Evolutionary conservation across 106 monocot genomes (phyloP), one percentile per base, ranked within the genome.

Genomic region (Amphibolis antarctica): DNA sequence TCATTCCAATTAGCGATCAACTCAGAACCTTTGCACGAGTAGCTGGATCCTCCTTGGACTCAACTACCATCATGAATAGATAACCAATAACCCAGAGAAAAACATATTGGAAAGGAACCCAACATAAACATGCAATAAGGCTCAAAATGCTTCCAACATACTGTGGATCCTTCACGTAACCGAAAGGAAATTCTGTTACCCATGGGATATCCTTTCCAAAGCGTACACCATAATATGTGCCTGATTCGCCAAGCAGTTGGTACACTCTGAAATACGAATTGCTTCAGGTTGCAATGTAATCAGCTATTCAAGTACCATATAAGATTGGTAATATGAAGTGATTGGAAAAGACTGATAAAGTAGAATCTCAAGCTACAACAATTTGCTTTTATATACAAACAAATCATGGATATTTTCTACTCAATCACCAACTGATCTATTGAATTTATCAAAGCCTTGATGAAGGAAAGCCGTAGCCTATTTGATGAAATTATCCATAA

Each of bases 111-210:
- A 76, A 66, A 5, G 90, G 96, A 31, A 74, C 70, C 86, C 86
- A 87, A 27, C 78, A 84, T 22, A 85, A 64, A 21, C 80, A 76
- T 31, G 80, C 82, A 12, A 98, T 27, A 15, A 98, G 84, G 62
- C 87, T 90, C 49, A 98, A 23, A 14, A 90, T 82, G 66, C 90
- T 90, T 15, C 90, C 96, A 5, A 81, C 79, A 63, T 90, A 98
- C 55, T 98, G 96, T 5, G 96, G 96, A 59, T 98, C 96, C 49
- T 82, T 89, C 21, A 98, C 82, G 60, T 98, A 87, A 1, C 96
- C 96, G 47, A 98, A 98, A 1, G 96, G 96, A 52, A 98, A 90
- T 47, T 81, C 82, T 1, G 76, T 80, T 11, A 96, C 94, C 94
- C 94, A 96, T 15, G 86, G 84, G 3, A 90, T 75, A 9, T 73